A percentile compares a stretch with the other conserved stretches of the same genome.
Conservation (phyloP, 2,329 filamentous ascomycete genomes). For the Hirsutella rhossiliensis region DNA sequence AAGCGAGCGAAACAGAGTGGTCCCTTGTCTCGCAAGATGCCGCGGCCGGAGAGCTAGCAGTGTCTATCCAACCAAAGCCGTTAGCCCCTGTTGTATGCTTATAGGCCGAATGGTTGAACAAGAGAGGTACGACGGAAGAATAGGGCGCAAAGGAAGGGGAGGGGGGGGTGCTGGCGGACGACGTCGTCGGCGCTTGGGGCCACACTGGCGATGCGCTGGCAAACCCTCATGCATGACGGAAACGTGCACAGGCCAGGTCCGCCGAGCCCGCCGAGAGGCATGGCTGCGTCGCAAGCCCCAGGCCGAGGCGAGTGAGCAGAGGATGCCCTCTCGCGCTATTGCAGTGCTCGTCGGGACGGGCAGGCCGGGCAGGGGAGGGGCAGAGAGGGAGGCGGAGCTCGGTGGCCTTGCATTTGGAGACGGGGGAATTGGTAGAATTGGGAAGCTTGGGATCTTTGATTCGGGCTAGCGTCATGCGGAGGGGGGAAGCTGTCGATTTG, state of each 20-base stretch:
- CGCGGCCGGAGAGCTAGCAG: slow-evolving; percentile 12
- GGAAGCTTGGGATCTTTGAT: background rate
- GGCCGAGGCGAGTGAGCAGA: background rate
- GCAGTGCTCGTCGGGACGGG: background rate
- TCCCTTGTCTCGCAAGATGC: slow-evolving; percentile 10
- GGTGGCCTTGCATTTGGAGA: background rate
- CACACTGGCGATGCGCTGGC: slow-evolving; percentile 26
- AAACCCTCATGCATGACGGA: slow-evolving; percentile 42
- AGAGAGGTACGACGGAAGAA: slow-evolving; percentile 4
- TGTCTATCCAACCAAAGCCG: slow-evolving; percentile 23
- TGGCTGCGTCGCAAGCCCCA: background rate
- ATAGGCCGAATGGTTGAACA: background rate
- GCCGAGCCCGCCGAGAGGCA: slow-evolving; percentile 6
- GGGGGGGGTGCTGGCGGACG: slow-evolving; percentile 7
- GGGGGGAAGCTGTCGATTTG: slow-evolving; percentile 3
- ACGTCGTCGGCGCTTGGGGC: slow-evolving; percentile 13
- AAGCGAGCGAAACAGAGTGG: slow-evolving; percentile 11
- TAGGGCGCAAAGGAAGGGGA: slow-evolving; percentile 6
- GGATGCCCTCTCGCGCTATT: background rate
- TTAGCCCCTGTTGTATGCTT: slow-evolving; percentile 11
- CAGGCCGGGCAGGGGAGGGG: background rate
- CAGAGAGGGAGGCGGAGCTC: background rate
- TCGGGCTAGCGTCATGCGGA: background rate
- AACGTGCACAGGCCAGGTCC: slow-evolving; percentile 30
- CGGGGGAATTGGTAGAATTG: background rate